Base-by-base conservation (phyloP, 192 early-diverging fungal genomes). In the Coemansia furcata region DNA sequence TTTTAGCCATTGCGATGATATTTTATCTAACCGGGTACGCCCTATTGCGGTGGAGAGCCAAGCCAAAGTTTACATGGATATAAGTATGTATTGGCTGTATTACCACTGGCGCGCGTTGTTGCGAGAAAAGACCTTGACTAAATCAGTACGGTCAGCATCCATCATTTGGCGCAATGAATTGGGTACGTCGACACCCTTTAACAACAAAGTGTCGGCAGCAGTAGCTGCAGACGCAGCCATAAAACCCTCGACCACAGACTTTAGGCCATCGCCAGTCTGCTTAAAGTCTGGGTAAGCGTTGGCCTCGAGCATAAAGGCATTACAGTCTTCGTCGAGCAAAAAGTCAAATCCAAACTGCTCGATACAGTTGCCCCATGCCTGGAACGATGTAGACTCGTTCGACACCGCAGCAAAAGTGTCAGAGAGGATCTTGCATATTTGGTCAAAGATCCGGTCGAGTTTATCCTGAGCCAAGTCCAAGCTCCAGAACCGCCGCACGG, bases 241-340 rank as follows among this genome's bases (percentile, higher is more conserved):
- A 40, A 90, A 74, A 2, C 86, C 84, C 46, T 87, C 80, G 29
- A 90, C 88, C 10, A 88, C 73, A 42, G 75, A 75, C 63, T 84
- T 83, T 11, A 83, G 67, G 10, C 50, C 54, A 23, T 74, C 76
- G 12, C 89, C 87, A 1, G 89, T 90, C 60, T 90, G 89, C 64
- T 89, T 88, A 62, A 90, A 90, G 68, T 89, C 89, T 17, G 89
- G 89, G 58, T 85, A 90, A 7, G 89, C 86, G 65, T 90, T 90
- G 33, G 87, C 86, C 60, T 90, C 87, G 39, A 90, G 73, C 65
- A 89, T 75, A 60, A 76, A 81, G 0, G 77, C 83, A 11, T 72
- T 73, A 40, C 71, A 78, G 21, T 86, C 63, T 44, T 85, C 73
- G 52, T 90, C 86, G 11, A 90, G 77, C 58, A 89, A 49, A 68